Conservation (phyloP, 1,139 yeast species). For the Yamadazyma epiphylla region DNA sequence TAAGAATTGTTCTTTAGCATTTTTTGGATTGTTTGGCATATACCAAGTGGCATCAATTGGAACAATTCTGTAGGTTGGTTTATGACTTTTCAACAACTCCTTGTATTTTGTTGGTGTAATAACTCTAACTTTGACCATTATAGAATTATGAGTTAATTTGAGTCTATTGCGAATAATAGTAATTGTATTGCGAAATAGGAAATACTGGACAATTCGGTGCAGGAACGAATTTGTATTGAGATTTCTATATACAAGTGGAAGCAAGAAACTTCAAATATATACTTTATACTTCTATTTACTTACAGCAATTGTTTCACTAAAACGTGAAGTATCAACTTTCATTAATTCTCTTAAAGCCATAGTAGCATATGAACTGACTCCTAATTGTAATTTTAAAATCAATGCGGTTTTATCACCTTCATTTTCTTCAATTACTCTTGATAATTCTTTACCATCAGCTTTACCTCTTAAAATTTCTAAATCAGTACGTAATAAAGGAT, state of each 20-base stretch:
- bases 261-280: too few relatives aligned
- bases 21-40: slow-evolving; percentile 68
- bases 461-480: slow-evolving; percentile 56
- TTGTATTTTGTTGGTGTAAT: slow-evolving; percentile 7
- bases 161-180: too few relatives aligned
- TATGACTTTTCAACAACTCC: slow-evolving; percentile 7
- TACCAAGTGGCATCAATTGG: slow-evolving; percentile 93
- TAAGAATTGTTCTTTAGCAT: slow-evolving; percentile 55
- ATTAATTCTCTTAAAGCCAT: slow-evolving; percentile 93
- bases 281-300: too few relatives aligned
- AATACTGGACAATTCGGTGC: too few relatives aligned
- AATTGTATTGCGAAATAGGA: too few relatives aligned
- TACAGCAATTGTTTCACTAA: slow-evolving; percentile 20
- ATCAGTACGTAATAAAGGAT: slow-evolving; percentile 79
- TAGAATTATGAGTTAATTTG: too few relatives aligned
- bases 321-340: slow-evolving; percentile 75
- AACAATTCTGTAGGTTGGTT: slow-evolving; percentile 36
- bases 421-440: slow-evolving; percentile 26
- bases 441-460: slow-evolving; percentile 23
- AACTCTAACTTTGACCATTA: slow-evolving; percentile 11
- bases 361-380: slow-evolving; percentile 91
- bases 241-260: too few relatives aligned
- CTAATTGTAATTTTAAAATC: slow-evolving; percentile 71
- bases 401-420: slow-evolving; percentile 56
- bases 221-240: too few relatives aligned